Base-by-base conservation (phyloP, 106 monocot species). In the Narthecium ossifragum region DNA sequence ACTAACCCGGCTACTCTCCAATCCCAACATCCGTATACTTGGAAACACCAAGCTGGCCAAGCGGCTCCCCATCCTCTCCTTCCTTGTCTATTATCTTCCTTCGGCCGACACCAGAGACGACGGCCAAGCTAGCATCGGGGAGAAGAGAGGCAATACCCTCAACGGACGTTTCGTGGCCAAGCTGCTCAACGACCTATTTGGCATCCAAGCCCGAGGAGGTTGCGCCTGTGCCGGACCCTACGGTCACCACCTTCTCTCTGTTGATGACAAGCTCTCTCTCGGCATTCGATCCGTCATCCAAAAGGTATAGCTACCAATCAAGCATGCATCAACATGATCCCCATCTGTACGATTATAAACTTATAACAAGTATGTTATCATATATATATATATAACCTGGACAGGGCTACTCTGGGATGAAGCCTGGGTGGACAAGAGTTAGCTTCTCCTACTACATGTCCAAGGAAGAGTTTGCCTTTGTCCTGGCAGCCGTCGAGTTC, bases 221-320 rank as follows among this genome's bases (percentile, higher is more conserved):
- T 79, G 79, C 24, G 36, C 54, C 4, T 79, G 79, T 10, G 80
- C 80, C 2, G 80, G 80, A 0, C 80, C 80, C 1, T 80, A 80
- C 12, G 80, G 70, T 14, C 80, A 80, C 50, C 26, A 25, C 14
- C 65, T 80, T 1, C 74, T 80, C 10, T 41, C 22, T 32, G 68
- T 80, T 5, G 69, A 79, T 28, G 21, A 56, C 13, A 22, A 0
- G 5, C 55, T 69, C 24, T 79, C 79, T 2, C 65, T 66, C 20
- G 30, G 22, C 47, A 50, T 80, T 33, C 58, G 80, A 22, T 57
- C 46, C 0, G 64, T 26, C 9, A 61, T 80, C 24, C 41, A 70
- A 27, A 56, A 65, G 78, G 78, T 78, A 57, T 15, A 33, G 10
- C 12, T 31, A 22, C 31, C 2, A 18, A 3, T 36, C 36, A 36